Base-by-base conservation (phyloP, 257 asterid species). In the Solanum pinnatisectum region DNA sequence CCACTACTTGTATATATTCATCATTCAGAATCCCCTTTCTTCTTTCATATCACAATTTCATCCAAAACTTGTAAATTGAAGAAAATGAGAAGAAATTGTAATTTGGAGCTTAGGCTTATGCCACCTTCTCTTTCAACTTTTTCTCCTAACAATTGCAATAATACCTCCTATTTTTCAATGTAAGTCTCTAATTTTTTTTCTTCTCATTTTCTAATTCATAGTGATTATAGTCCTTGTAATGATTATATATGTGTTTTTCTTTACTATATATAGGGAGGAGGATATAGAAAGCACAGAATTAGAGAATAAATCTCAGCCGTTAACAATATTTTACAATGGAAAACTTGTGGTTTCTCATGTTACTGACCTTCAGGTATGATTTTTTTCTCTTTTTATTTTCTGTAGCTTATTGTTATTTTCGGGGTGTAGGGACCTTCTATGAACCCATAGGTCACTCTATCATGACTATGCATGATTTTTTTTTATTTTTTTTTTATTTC, bases 281-380 rank as follows among this genome's bases (percentile, higher is more conserved):
- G 60, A 49, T 39, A 84, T 39, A 5, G 78, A 60, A 65, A n/a
- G 4, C 35, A 84, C 25, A 10, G 74, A 91, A 33, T 33, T 35
- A 85, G 70, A 83, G 84, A 46, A 86, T n/a, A n/a, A 85, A 12
- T 30, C 25, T 10, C 85, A 92, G 88, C 91, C 87, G 86, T 83
- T 92, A 27, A 93, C 95, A 4, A 89, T 93, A 22, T 93, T 93
- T 92, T 93, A 93, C 91, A 90, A 94, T 9, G 98, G 98, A 52
- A 84, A 49, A 65, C 77, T 93, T 65, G 89, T 90, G 59, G 88
- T 89, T 83, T 93, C 91, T 85, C 94, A 94, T 71, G 94, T 91
- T 8, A 93, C 98, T 0, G 96, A 94, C 63, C 84, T 88, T 67
- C 91, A 90, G 90, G 91, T 90, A 82, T 46, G 22, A 15, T 49